Evolutionary conservation across 805 yeast genomes (phyloP).

Genomic region (Trichomonascus vanleenenianus): DNA sequence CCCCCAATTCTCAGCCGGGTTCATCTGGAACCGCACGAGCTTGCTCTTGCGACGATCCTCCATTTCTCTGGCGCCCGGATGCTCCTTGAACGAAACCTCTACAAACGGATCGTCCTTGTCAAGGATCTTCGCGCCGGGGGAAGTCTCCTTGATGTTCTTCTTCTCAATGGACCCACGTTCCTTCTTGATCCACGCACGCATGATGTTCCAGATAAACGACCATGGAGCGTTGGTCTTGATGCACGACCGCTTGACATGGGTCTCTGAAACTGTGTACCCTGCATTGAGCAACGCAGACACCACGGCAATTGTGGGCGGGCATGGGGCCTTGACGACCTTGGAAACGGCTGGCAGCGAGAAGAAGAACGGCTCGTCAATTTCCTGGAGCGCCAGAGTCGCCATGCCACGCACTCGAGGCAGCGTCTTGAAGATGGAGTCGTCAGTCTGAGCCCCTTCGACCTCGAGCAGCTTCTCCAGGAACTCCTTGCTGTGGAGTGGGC

Average conservation of each 20-base stretch:
- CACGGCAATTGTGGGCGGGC: slow-evolving; percentile 67
- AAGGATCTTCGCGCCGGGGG: slow-evolving; percentile 28
- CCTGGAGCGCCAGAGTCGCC: slow-evolving; percentile 76
- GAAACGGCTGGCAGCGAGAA: slow-evolving; percentile 73
- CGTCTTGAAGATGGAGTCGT: slow-evolving; percentile 53
- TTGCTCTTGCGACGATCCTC: slow-evolving; percentile 63
- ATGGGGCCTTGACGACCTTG: slow-evolving; percentile 69
- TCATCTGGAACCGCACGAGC: slow-evolving; percentile 81
- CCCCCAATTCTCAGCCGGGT: slow-evolving; percentile 96
- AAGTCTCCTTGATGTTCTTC: slow-evolving; percentile 27
- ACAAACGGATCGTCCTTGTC: slow-evolving; percentile 20
- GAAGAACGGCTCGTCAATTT: slow-evolving; percentile 69
- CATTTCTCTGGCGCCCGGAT: slow-evolving; percentile 49
- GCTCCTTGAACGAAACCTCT: slow-evolving; percentile 46
- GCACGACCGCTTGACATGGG: slow-evolving; percentile 83
- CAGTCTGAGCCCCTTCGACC: slow-evolving; percentile 27
- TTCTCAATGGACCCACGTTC: neutral
- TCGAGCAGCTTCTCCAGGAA: slow-evolving; percentile 60
- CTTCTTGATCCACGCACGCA: slow-evolving; percentile 50
- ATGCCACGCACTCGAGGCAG: slow-evolving; percentile 82
- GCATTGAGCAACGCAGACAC: slow-evolving; percentile 77
- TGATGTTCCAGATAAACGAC: slow-evolving; percentile 66
- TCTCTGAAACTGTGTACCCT: slow-evolving; percentile 74
- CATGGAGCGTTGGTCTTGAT: slow-evolving; percentile 89
- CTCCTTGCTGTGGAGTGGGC: slow-evolving; percentile 58